phyloP scores from a whole-genome alignment of 2,329 filamentous ascomycete genomes.

The Coniella vitis region DNA sequence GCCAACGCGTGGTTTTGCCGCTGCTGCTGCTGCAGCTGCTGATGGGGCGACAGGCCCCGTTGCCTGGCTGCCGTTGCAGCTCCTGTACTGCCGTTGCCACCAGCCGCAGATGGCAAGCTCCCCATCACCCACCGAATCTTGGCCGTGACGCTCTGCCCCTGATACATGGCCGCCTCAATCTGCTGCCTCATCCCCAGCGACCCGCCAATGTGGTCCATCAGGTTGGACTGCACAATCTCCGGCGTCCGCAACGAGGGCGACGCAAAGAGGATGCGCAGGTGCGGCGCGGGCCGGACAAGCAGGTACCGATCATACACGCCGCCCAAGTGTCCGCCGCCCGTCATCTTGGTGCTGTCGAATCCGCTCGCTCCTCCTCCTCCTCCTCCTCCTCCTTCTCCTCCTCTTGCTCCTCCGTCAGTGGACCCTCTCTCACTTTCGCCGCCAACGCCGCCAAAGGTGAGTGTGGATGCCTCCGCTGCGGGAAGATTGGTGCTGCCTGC shows the following conservation, averaged over 20 bases:
- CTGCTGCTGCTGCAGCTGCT: conserved; percentile 5
- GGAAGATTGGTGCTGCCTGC: too few relatives aligned
- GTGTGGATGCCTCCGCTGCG: too few relatives aligned
- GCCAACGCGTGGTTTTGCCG: neutral
- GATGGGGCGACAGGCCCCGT: conserved; percentile 32
- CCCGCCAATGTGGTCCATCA: conserved; percentile 48
- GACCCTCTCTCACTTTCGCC: too few relatives aligned
- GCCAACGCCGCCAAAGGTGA: too few relatives aligned
- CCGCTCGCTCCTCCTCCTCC: neutral
- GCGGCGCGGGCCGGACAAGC: conserved; percentile 60
- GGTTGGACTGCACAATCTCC: conserved; percentile 56
- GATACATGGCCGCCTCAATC: conserved; percentile 51
- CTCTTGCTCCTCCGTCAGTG: too few relatives aligned
- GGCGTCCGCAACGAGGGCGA: conserved; percentile 61
- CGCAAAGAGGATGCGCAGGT: conserved; percentile 60
- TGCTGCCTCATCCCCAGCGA: conserved; percentile 39
- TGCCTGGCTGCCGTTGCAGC: too few relatives aligned
- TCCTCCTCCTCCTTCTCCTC: conserved; percentile 3
- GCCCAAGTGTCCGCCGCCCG: conserved; percentile 26
- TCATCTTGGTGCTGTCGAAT: neutral
- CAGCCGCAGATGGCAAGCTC: too few relatives aligned
- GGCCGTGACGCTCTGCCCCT: conserved; percentile 65
- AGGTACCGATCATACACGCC: conserved; percentile 50
- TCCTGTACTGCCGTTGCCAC: too few relatives aligned
- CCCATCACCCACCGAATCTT: conserved; percentile 64